Evolutionary conservation across 805 yeast genomes (phyloP).

Genomic region (Metschnikowia matae): DNA sequence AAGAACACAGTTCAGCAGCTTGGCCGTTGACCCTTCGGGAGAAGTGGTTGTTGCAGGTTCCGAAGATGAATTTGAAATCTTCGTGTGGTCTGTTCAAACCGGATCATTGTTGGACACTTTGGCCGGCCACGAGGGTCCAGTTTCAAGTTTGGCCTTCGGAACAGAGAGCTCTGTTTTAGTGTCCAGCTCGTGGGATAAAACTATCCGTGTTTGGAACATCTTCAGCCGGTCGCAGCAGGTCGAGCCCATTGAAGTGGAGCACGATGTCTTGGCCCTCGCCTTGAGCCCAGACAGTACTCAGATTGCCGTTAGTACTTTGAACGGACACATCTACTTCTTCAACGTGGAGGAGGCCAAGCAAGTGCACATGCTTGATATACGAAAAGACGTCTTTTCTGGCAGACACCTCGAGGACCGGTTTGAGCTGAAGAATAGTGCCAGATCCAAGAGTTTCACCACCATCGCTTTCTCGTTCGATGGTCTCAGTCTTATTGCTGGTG

Average conservation of each 20-base stretch:
- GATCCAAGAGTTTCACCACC: conserved; percentile 80
- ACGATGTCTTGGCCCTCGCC: conserved; percentile 79
- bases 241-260: conserved; percentile 82
- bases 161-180: conserved; percentile 72
- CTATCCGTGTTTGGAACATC: conserved; percentile 88
- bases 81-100: conserved; percentile 97
- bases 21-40: conserved; percentile 96
- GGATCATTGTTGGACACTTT: conserved; percentile 84
- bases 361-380: conserved; percentile 77
- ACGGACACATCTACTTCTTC: conserved; percentile 82
- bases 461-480: conserved; percentile 90
- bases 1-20: conserved; percentile 77
- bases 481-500: conserved; percentile 81
- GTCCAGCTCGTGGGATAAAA: conserved; percentile 94
- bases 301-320: conserved; percentile 81
- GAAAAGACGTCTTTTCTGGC: conserved; percentile 82
- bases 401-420: conserved; percentile 80
- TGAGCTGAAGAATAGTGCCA: conserved; percentile 69
- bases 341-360: conserved; percentile 81
- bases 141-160: conserved; percentile 83
- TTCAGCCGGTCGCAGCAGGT: conserved; percentile 83
- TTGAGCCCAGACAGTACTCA: conserved; percentile 93
- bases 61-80: conserved; percentile 81
- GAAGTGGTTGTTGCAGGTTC: conserved; percentile 96
- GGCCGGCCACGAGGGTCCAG: conserved; percentile 94